Evolutionary conservation across 2,329 filamentous ascomycete genomes (phyloP).

Genomic region (Sarocladium kiliense): DNA sequence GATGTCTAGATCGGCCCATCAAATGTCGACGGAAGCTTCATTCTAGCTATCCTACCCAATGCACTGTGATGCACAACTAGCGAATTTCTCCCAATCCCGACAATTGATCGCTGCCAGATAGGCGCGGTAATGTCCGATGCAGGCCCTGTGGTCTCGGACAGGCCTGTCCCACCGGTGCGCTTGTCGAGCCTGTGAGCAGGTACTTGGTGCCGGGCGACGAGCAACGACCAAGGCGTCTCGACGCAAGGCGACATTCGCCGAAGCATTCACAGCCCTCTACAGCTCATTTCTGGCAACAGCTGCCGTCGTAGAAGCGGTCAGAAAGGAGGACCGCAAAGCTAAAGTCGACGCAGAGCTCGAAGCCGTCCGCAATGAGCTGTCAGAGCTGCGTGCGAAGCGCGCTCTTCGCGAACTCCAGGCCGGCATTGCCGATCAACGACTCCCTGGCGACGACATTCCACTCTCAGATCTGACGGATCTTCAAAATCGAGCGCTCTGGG

Average conservation of each 20-base stretch:
- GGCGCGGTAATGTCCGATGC: constrained; percentile 45
- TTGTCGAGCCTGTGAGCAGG: constrained; percentile 56
- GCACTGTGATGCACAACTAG: not conserved
- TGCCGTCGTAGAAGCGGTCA: constrained; percentile 54
- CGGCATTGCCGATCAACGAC: not conserved
- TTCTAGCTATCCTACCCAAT: not conserved
- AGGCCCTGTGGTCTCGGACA: constrained; percentile 62
- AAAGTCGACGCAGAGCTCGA: constrained; percentile 59
- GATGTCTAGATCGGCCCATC: constrained; percentile 3
- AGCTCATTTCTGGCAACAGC: constrained; percentile 63
- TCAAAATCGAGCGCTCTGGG: constrained; percentile 5
- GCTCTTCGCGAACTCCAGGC: not conserved
- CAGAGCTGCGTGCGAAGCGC: constrained; percentile 18
- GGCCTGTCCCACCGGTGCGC: constrained; percentile 58
- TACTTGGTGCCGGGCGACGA: constrained; percentile 42
- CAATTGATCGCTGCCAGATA: constrained; percentile 22
- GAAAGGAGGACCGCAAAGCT: constrained; percentile 51
- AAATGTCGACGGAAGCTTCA: not conserved
- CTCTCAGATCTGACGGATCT: not conserved
- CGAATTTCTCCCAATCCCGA: not conserved
- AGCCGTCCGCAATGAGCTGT: constrained; percentile 44
- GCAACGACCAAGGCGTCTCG: constrained; percentile 38
- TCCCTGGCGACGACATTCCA: not conserved
- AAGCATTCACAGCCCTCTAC: constrained; percentile 62
- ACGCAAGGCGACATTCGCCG: constrained; percentile 43